phyloP scores from a whole-genome alignment of 164 flowering plant species.

The Annona squamosa region DNA sequence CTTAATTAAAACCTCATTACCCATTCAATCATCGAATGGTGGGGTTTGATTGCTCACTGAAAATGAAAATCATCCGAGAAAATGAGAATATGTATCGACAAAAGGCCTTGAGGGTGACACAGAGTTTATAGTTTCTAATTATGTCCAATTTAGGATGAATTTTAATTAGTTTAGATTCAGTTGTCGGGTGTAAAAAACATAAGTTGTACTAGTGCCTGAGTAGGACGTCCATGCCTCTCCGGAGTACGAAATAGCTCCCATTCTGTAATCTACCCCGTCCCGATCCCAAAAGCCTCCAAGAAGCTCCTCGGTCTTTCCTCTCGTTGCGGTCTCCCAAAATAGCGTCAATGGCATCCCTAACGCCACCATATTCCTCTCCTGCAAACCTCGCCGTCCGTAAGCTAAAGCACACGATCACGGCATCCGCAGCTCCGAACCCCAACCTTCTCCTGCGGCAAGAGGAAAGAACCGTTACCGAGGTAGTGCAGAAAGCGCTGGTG shows the following conservation, averaged over 20 bases:
- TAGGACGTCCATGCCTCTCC: background rate
- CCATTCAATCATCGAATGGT: too few relatives aligned
- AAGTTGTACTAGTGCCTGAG: background rate
- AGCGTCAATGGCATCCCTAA: slow-evolving; percentile 5
- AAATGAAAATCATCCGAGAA: too few relatives aligned
- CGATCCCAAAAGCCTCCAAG: background rate
- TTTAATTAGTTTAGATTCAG: too few relatives aligned
- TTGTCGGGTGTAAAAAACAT: too few relatives aligned
- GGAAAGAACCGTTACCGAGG: background rate
- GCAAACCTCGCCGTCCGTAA: background rate
- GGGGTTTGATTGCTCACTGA: too few relatives aligned
- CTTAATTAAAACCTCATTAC: too few relatives aligned
- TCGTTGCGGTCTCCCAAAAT: background rate
- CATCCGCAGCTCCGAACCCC: background rate
- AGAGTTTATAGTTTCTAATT: too few relatives aligned
- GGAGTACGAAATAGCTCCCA: background rate
- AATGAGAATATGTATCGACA: too few relatives aligned
- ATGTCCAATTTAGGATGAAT: too few relatives aligned
- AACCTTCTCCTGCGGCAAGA: background rate
- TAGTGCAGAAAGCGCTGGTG: slow-evolving; percentile 5
- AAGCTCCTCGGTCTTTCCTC: background rate
- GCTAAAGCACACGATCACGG: background rate
- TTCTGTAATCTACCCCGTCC: background rate
- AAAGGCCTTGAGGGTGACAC: too few relatives aligned
- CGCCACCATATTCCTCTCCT: background rate